Evolutionary conservation across 1,284 basidiomycete genomes (phyloP).

Genomic region (Entoloma clypeatum): DNA sequence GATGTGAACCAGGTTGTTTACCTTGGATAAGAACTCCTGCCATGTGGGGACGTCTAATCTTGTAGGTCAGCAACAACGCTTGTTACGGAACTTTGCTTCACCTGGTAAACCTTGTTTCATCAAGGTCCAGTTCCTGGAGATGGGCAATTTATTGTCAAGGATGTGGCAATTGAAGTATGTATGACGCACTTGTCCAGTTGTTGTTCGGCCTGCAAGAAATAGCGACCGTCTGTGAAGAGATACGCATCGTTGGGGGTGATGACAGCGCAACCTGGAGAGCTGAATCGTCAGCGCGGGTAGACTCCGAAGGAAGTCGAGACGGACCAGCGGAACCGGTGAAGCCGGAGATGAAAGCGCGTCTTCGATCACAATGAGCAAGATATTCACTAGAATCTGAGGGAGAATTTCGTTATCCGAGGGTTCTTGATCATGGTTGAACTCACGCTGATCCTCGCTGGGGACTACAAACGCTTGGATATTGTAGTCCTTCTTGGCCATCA

Average conservation of each 20-base stretch:
- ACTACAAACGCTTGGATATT: slow-evolving; percentile 72
- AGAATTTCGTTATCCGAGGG: background rate
- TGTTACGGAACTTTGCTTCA: slow-evolving; percentile 23
- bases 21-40: slow-evolving; percentile 81
- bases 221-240: slow-evolving; percentile 91
- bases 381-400: slow-evolving; percentile 85
- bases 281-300: slow-evolving; percentile 2
- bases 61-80: slow-evolving; percentile 1
- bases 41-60: slow-evolving; percentile 79
- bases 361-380: slow-evolving; percentile 77
- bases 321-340: slow-evolving; percentile 91
- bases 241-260: slow-evolving; percentile 72
- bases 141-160: slow-evolving; percentile 4
- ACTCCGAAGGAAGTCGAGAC: slow-evolving; percentile 12
- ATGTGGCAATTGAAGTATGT: slow-evolving; percentile 1
- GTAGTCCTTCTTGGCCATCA: slow-evolving; percentile 60
- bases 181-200: slow-evolving; percentile 74
- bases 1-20: slow-evolving; percentile 23
- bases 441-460: slow-evolving; percentile 87
- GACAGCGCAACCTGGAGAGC: slow-evolving; percentile 66
- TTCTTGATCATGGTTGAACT: slow-evolving; percentile 28
- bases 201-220: slow-evolving; percentile 89
- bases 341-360: slow-evolving; percentile 85
- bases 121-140: slow-evolving; percentile 78
- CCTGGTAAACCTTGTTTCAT: slow-evolving; percentile 88